phyloP scores from a whole-genome alignment of 2,329 filamentous ascomycete species.

The Ophiocordyceps australis region DNA sequence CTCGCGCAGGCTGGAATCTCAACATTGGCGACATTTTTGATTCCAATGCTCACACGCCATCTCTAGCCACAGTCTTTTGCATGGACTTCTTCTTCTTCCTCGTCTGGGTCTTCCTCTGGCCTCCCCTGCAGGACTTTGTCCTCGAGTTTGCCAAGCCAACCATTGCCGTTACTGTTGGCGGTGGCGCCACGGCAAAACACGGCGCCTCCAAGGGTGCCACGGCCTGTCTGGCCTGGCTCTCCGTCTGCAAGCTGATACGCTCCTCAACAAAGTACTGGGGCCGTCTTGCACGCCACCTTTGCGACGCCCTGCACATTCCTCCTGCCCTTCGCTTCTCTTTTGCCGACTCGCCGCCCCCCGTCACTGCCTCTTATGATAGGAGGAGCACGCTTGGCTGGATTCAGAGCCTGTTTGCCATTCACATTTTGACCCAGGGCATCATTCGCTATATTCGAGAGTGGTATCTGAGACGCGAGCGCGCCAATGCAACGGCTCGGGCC shows the following conservation, averaged over 20 bases:
- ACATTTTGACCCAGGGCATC: slow-evolving; percentile 57
- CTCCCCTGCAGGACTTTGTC: slow-evolving; percentile 71
- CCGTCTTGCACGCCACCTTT: slow-evolving; percentile 24
- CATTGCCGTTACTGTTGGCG: slow-evolving; percentile 78
- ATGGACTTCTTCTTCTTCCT: slow-evolving; percentile 72
- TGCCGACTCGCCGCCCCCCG: slow-evolving; percentile 11
- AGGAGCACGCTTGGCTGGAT: slow-evolving; percentile 46
- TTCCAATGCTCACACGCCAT: slow-evolving; percentile 69
- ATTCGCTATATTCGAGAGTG: slow-evolving; percentile 53
- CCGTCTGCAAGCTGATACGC: slow-evolving; percentile 32
- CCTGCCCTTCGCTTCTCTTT: slow-evolving; percentile 27
- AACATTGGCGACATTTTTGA: slow-evolving; percentile 87
- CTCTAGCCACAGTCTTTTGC: slow-evolving; percentile 65
- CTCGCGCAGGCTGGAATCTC: slow-evolving; percentile 59
- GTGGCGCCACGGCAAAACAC: slow-evolving; percentile 52
- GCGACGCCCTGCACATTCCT: slow-evolving; percentile 25
- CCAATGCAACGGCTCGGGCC: slow-evolving; percentile 26
- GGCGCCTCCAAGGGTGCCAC: slow-evolving; percentile 55
- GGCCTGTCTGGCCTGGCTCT: slow-evolving; percentile 51
- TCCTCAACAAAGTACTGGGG: slow-evolving; percentile 30
- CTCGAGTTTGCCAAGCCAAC: slow-evolving; percentile 85
- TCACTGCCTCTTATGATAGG: slow-evolving; percentile 18
- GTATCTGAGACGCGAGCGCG: slow-evolving; percentile 43
- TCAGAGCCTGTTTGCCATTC: slow-evolving; percentile 51
- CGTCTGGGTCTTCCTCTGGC: slow-evolving; percentile 77